Evolutionary conservation across 2,329 filamentous ascomycete genomes (phyloP), one percentile per base, ranked within the genome.

Genomic region (Aspergillus felis): DNA sequence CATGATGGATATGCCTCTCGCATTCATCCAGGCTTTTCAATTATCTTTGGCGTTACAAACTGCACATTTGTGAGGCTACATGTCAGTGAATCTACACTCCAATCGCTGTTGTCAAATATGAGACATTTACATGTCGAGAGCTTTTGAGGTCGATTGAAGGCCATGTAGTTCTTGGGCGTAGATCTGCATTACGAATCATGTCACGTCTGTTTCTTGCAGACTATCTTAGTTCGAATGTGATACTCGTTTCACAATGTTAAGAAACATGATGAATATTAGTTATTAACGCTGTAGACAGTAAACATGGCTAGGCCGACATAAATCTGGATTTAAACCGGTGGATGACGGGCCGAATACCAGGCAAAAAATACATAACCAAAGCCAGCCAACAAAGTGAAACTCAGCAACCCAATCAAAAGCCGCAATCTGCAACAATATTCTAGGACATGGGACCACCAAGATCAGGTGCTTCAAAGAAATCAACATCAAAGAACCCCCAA

Each of bases 381-480:
- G 8, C 22, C 42, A 24, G 22, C 9, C 42, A 10, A 12, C 42
- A 20, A 46, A 42, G 20, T 29, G 49, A 20, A 56, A 44, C 14
- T 22, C 22, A 6, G 28, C 25, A 53, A 27, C 20, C 28, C 20
- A n/a, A 44, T n/a, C 46, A 29, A 50, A 47, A 46, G 22, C 27
- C 27, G 52, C 25, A 50, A 50, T 50, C 8, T 49, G 17, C 28
- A 55, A 51, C 10, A 20, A 42, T 47, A 24, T 24, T 22, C 17
- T 29, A 52, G 41, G 57, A 55, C 51, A 62, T 59, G 57, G 55
- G 49, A 24, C 56, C 57, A 35, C 55, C 57, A 20, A 56, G 53
- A 50, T 50, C 50, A 28, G 48, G 41, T 7, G 44, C 48, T 14
- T 25, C 53, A 8, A 48, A 49, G 42, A 61, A 51, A n/a, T 17